Percentiles rank a stretch among this genome's conserved stretches.
Conservation (phyloP, 805 yeast species). For the Osmozyma mogii region DNA sequence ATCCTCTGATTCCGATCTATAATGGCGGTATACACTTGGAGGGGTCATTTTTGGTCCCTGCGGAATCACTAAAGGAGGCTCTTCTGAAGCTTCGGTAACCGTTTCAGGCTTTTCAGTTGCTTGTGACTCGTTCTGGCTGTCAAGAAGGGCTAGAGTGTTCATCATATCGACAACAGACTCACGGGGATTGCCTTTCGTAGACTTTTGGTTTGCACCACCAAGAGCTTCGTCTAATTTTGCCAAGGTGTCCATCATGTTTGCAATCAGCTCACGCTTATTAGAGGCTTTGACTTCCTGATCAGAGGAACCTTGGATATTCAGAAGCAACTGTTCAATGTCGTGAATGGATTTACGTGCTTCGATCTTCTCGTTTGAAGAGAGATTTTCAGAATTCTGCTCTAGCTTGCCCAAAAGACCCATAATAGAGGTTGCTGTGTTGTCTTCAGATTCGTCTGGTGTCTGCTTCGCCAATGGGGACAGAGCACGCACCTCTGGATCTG, state of each 20-base stretch:
- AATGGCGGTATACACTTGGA: too few relatives aligned
- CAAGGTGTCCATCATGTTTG: too few relatives aligned
- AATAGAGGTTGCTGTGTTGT: too few relatives aligned
- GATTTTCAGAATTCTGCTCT: not conserved
- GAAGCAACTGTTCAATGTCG: not conserved
- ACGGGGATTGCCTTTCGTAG: too few relatives aligned
- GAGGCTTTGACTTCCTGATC: not conserved
- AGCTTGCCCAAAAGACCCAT: constrained; percentile 1
- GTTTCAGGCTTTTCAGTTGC: too few relatives aligned
- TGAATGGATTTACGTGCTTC: constrained; percentile 1
- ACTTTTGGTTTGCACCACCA: too few relatives aligned
- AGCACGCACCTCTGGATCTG: not conserved
- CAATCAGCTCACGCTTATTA: constrained; percentile 8
- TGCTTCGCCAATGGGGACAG: not conserved
- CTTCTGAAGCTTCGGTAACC: too few relatives aligned
- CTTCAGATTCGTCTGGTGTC: not conserved
- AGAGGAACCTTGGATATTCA: not conserved
- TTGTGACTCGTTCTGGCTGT: too few relatives aligned
- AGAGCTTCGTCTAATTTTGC: too few relatives aligned
- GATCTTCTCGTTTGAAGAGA: not conserved
- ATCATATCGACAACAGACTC: constrained; percentile 11
- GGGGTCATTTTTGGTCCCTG: too few relatives aligned
- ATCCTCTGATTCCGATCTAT: too few relatives aligned
- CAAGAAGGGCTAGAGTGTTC: constrained; percentile 9
- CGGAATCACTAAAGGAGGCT: too few relatives aligned